Evolutionary conservation across 2,329 filamentous ascomycete genomes (phyloP).

Genomic region (Paecilomyces sp.): DNA sequence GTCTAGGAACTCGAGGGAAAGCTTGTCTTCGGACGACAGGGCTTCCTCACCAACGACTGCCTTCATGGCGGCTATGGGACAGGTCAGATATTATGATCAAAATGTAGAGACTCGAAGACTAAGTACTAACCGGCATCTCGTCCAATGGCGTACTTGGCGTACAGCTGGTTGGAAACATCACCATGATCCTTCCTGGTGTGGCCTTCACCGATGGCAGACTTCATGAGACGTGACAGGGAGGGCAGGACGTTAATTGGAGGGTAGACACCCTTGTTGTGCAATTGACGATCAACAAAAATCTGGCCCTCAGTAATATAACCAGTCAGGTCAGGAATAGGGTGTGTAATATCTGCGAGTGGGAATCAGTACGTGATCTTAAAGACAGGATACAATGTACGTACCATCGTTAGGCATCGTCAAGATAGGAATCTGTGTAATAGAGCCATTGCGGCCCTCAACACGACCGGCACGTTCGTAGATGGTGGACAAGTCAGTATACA

Average conservation of each 20-base stretch:
- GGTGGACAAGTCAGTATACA: constrained; percentile 99
- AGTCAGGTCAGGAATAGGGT: constrained; percentile 96
- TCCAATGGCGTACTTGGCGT: constrained; percentile 98
- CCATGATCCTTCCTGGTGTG: constrained; percentile 95
- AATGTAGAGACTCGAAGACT: not conserved
- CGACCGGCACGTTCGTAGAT: constrained; percentile 99
- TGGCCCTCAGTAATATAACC: constrained; percentile 99
- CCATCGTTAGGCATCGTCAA: constrained; percentile 99
- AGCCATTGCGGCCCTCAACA: constrained; percentile 93
- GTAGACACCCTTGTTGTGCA: constrained; percentile 96
- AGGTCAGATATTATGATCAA: not conserved
- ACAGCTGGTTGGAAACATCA: constrained; percentile 98
- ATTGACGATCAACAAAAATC: constrained; percentile 90
- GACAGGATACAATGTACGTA: constrained; percentile 22
- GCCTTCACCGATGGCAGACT: constrained; percentile 96
- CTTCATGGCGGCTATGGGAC: constrained; percentile 75
- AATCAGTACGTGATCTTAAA: not conserved
- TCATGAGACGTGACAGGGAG: constrained; percentile 98
- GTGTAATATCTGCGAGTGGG: constrained; percentile 69
- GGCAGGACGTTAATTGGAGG: constrained; percentile 98
- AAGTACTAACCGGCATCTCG: constrained; percentile 64
- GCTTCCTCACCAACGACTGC: constrained; percentile 98
- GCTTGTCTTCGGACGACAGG: constrained; percentile 89
- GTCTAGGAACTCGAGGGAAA: constrained; percentile 94
- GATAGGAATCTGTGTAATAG: constrained; percentile 98